These are phyloP conservation scores for Gossypium australe DNA, from an alignment of 345 rosid genomes.

Conservation along the genomic window DNA sequence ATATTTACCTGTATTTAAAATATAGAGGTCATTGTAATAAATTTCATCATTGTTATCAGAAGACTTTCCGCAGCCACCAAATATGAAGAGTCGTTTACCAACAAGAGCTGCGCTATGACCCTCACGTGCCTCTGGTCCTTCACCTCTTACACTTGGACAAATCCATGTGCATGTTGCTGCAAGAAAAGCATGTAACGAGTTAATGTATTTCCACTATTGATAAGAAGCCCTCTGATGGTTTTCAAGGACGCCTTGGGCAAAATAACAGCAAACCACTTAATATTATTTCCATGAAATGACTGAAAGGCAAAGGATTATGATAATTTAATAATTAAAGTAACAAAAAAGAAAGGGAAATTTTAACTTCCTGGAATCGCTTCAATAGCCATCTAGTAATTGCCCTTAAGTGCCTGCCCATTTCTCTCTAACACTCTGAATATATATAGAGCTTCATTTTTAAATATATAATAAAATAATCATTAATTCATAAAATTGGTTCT, in stretches of 20 bases:
- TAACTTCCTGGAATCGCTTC: neutral
- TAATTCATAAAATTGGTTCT: neutral
- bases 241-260: neutral
- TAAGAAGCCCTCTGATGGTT: neutral
- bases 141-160: conserved; percentile 84
- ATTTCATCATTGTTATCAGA: conserved; percentile 52
- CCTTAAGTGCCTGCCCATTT: neutral
- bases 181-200: conserved; percentile 11
- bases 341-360: neutral
- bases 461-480: neutral
- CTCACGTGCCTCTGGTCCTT: conserved; percentile 92
- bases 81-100: conserved; percentile 84
- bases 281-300: neutral
- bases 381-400: neutral
- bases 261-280: neutral
- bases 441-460: neutral
- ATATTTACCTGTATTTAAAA: conserved; percentile 75
- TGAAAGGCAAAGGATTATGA: neutral
- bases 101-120: conserved; percentile 94
- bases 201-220: neutral
- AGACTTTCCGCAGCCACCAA: conserved; percentile 96
- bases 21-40: conserved; percentile 83
- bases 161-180: conserved; percentile 86
- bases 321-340: neutral
- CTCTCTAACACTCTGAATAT: neutral